A percentile compares a stretch with the other conserved stretches of the same genome.
phyloP scores from a whole-genome alignment of 1,139 yeast genomes.

The Nadsonia starkeyi-henricii region DNA sequence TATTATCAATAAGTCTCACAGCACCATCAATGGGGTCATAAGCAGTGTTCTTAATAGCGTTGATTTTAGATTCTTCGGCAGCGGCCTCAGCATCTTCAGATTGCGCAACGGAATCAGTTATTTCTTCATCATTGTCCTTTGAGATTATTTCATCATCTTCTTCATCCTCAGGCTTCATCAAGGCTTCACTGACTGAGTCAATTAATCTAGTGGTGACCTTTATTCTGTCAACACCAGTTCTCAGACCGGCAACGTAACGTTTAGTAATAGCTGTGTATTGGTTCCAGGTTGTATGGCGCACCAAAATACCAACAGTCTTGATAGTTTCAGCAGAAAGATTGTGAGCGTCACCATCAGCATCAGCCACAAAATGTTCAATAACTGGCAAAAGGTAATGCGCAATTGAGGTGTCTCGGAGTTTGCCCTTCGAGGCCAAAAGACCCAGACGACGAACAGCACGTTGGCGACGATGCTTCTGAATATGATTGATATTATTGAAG shows the following conservation, averaged over 20 bases:
- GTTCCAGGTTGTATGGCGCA: conserved; percentile 54
- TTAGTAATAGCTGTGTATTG: conserved; percentile 66
- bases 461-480: conserved; percentile 77
- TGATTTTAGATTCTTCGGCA: conserved; percentile 7
- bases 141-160: conserved; percentile 9
- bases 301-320: conserved; percentile 44
- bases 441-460: conserved; percentile 59
- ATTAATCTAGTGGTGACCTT: conserved; percentile 50
- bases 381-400: conserved; percentile 76
- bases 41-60: conserved; percentile 8
- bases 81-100: conserved; percentile 6
- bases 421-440: conserved; percentile 23
- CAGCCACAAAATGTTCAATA: conserved; percentile 53
- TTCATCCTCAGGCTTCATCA: conserved; percentile 16
- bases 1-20: conserved; percentile 18
- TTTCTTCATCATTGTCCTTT: conserved; percentile 5
- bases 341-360: conserved; percentile 45
- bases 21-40: conserved; percentile 10
- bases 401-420: conserved; percentile 43
- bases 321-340: conserved; percentile 66
- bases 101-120: conserved; percentile 8
- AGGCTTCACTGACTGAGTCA: conserved; percentile 47
- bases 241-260: conserved; percentile 51
- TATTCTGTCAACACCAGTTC: conserved; percentile 36
- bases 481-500: conserved; percentile 66